These are phyloP conservation scores for Amaranthus tricolor DNA, from an alignment of 179 eudicot genomes.

Conservation along the genomic window DNA sequence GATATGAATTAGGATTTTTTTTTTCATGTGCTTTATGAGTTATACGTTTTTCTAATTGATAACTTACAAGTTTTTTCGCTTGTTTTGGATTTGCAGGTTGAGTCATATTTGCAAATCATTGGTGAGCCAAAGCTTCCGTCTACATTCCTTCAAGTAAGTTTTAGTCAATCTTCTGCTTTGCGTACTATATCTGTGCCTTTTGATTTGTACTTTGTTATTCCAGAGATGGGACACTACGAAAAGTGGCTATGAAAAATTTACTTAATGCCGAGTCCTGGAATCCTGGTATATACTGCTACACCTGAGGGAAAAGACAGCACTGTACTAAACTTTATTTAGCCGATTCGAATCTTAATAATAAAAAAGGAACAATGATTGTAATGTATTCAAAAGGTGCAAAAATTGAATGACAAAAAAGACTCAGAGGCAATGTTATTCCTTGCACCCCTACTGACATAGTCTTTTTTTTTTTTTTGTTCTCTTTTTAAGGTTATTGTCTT, in stretches of 20 bases:
- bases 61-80: conserved; percentile 1
- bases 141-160: conserved; percentile 80
- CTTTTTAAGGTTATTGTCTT: not conserved
- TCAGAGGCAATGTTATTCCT: not conserved
- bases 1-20: not conserved
- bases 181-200: not conserved
- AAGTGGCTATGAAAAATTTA: not conserved
- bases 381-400: not conserved
- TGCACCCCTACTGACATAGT: not conserved
- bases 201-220: not conserved
- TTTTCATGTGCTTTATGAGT: not conserved
- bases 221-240: not conserved
- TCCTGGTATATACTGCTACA: not conserved
- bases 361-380: not conserved
- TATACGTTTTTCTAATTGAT: conserved; percentile 4
- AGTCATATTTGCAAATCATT: conserved; percentile 73
- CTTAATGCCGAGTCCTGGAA: too few relatives aligned
- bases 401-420: not conserved
- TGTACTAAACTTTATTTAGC: not conserved
- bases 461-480: not conserved
- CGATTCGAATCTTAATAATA: not conserved
- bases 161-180: conserved; percentile 1
- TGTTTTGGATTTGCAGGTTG: conserved; percentile 58
- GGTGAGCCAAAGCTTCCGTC: conserved; percentile 97
- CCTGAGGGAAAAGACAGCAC: not conserved